Base-by-base conservation (phyloP, 1,284 basidiomycete genomes). In the Trichosporon coremiiforme region DNA sequence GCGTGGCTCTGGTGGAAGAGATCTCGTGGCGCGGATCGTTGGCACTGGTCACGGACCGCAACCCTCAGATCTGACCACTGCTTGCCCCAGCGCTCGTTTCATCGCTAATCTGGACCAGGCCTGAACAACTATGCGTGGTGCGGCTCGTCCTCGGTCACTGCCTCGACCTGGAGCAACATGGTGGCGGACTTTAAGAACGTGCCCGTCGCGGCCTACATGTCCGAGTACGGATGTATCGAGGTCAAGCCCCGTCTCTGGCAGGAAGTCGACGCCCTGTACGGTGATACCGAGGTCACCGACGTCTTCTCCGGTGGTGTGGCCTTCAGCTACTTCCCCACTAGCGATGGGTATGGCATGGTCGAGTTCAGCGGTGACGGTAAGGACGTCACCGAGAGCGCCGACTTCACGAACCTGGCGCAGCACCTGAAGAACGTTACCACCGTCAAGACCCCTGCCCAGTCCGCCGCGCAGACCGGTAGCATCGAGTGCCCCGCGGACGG, bases 291-390 rank as follows among this genome's bases (percentile, higher is more conserved):
- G 22, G 92, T 94, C 87, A 87, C 89, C 12, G 83, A 89, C 73
- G 89, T 90, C 65, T 96, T 91, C 88, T 94, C 92, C 35, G 94
- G 94, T 70, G 94, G 92, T 65, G 79, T 97, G 55, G 94, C 94
- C 0, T 96, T 95, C 84, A 79, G 76, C 47, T 85, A 84, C 73
- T 94, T 95, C 87, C 90, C 91, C 2, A 92, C 92, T 8, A 73
- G 80, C 22, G 90, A 91, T 66, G 86, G 91, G 75, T 97, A 93
- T 75, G 94, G 93, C 20, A 91, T 96, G 86, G 90, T 93, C 73
- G 90, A 86, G 22, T 87, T 96, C 73, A 89, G 88, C 0, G 12
- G 68, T 10, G 75, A 81, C 67, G 82, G 81, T 38, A 71, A 75
- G 55, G 75, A 68, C 79, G 79, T 82, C 38, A 72, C 71, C 8